Evolutionary conservation across 306 rosid species (phyloP), one percentile per base, ranked within the genome.

Genomic region (Casuarina cunninghamiana): DNA sequence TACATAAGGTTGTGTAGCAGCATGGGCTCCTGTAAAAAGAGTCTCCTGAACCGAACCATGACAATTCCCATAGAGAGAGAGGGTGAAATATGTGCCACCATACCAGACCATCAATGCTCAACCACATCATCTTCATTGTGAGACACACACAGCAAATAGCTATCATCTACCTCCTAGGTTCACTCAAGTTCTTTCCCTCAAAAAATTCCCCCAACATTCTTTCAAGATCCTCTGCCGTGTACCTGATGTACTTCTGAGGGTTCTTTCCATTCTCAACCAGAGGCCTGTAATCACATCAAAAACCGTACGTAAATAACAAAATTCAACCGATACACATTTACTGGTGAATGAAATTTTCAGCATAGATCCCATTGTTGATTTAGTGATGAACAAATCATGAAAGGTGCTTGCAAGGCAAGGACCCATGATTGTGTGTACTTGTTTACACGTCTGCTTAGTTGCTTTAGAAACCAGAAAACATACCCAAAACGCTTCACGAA

Each of bases 161-260:
- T 69, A 66, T 38, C 16, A 38, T 81, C 83, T 80, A 90, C 62
- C 96, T 85, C 83, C 63, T 95, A 12, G 85, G 89, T 69, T 95
- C 99, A 4, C 49, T 91, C 83, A 91, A 44, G 70, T 78, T 93
- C 84, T 89, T 95, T 49, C 99, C 99, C 84, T 95, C 99, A 4
- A 93, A 95, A 88, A 95, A 95, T 63, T 95, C 99, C 6, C 97
- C 96, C 80, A 95, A 65, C 97, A 95, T 95, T 19, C 96, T 80
- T 60, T 95, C 99, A 9, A 93, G 93, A 88, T 95, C 99, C 83
- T 95, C 99, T 0, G 97, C 90, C 0, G 86, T 78, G 83, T 88
- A 95, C 77, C 90, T 87, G 67, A 90, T 87, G 84, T 89, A 93
- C 89, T 93, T 95, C 76, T 90, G 97, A 62, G 97, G 93, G 78